Base-by-base conservation (phyloP, 805 yeast genomes). In the Debaryomyces tyrocola region DNA sequence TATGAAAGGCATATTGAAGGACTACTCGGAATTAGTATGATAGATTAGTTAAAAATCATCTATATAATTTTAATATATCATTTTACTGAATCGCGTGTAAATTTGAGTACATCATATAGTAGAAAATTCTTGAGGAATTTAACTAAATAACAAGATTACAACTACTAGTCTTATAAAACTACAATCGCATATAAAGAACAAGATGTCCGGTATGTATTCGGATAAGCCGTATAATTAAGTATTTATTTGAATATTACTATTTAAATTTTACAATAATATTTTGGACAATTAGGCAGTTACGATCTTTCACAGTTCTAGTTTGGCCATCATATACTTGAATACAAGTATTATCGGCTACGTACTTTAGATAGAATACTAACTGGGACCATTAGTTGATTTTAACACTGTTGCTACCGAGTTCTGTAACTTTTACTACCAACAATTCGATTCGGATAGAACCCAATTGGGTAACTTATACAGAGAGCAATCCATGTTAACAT, bases 401-500 rank as follows among this genome's bases (percentile, higher is more conserved):
- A 70, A 67, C 60, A 67, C 76, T 57, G 77, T 73, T 51, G 77
- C 78, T 47, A 62, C 85, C 69, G 96, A 92, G 72, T 92, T 92
- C 75, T 89, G 96, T 63, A 85, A 80, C 70, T 92, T 90, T 65
- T 92, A 94, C 82, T 94, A 92, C 82, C 87, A 88, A 68, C 96
- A 89, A 71, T 92, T 92, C 63, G 97, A 91, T 73, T 69, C 84
- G 60, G 96, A 92, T 73, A 88, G 98, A 78, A 69, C 90, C 49
- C 94, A 87, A 69, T 82, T 92, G 66, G 96, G 96, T 57, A 86
- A 88, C 75, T 81, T 92, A 62, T 92, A 92, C 84, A 87, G 99
- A 67, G 96, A 90, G 51, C 91, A 88, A 67, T 90, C 97, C 24
- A 94, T 94, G 99, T 78, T 94, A 72, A 94, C 99, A 40, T 94